Base-by-base conservation (phyloP, 345 rosid species). In the Camelina neglecta region DNA sequence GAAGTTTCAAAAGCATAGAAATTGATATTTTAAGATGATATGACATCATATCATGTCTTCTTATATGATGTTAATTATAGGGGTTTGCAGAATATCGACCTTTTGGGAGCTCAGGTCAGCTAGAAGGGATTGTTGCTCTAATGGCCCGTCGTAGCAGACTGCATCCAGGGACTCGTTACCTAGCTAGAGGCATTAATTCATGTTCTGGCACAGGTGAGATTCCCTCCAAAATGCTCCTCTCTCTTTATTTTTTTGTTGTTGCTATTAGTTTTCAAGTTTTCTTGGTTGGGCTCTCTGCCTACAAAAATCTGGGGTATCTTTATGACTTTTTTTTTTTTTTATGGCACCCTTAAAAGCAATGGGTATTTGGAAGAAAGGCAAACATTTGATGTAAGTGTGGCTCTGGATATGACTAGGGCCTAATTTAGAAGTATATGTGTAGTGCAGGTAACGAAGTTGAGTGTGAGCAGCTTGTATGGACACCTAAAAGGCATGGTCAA, bases 111-210 rank as follows among this genome's bases (percentile, higher is more conserved):
- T 82, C 84, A 69, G 97, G 96, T 81, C 97, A 90, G 83, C 42
- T 83, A 75, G 98, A 94, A 85, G 99, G 99, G 63, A 71, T 92
- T 71, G 97, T 92, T 84, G 92, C 96, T 76, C 84, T 90, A 61
- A 88, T 77, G 72, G 99, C 99, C 68, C 97, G 99, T 55, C 97
- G 99, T 78, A 90, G 99, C 70, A 85, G 92, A 82, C 83, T 95
- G 81, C 99, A 95, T 79, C 99, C 99, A 69, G 99, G 99, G 31
- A 95, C 99, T 73, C 97, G 97, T 67, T 95, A 90, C 85, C 84
- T 95, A 85, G 99, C 99, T 58, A 88, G 97, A 80, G 99, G 99
- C n/a, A 75, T 95, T 72, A 95, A 95, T 84, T 92, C 97, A 31
- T 95, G 99, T 80, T 90, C 83, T 83, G 93, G 97, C 76, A 90